Evolutionary conservation across 495 filamentous ascomycete species (phyloP).

Genomic region (Lepraria neglecta): DNA sequence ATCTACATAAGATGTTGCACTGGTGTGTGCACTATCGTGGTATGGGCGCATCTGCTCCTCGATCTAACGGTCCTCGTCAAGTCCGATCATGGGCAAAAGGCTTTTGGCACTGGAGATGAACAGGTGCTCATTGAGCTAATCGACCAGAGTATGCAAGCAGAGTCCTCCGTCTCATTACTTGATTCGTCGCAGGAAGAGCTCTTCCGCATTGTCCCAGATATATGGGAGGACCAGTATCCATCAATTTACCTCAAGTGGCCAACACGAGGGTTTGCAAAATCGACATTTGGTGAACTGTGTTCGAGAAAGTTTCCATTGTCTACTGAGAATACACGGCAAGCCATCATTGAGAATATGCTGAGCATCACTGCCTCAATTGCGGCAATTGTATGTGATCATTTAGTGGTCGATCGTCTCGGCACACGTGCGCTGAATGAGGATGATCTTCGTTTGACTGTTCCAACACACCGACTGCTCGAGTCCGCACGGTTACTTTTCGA

Average conservation of each 20-base stretch:
- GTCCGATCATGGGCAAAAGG: no score
- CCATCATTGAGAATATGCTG: background rate
- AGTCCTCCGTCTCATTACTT: no score
- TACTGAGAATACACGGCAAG: background rate
- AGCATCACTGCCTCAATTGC: background rate
- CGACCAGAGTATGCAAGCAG: no score
- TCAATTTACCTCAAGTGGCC: conserved; percentile 3
- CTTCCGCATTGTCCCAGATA: background rate
- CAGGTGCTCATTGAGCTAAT: no score
- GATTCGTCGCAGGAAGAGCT: no score
- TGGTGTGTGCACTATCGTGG: no score
- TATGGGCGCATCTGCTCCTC: no score
- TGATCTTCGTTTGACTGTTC: background rate
- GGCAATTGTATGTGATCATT: background rate
- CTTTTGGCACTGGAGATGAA: no score
- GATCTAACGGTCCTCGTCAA: no score
- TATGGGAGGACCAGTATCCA: background rate
- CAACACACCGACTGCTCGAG: background rate
- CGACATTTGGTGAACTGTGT: background rate
- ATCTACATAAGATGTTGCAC: no score
- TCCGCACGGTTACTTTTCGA: background rate
- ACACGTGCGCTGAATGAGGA: background rate
- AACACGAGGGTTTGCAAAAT: background rate
- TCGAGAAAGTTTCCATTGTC: background rate
- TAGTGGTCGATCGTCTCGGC: background rate